Evolutionary conservation across 1,284 basidiomycete species (phyloP).

Genomic region (Ganoderma lingzhi): DNA sequence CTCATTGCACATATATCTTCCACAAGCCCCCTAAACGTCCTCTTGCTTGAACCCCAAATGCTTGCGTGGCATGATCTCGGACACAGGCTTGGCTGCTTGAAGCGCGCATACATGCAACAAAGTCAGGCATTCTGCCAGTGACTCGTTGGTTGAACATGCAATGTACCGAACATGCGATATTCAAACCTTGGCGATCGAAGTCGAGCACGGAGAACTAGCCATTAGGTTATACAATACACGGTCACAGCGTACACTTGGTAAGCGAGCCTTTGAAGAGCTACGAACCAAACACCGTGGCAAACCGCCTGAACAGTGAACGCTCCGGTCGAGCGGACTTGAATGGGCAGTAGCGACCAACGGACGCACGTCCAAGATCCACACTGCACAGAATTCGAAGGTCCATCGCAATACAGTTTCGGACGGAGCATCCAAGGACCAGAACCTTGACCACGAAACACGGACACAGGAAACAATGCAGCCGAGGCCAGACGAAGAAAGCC

Average conservation of each 20-base stretch:
- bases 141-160: neutral
- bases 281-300: constrained; percentile 11
- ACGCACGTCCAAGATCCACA: neutral
- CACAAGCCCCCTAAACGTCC: neutral
- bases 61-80: neutral
- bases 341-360: neutral
- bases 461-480: neutral
- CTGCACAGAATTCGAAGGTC: neutral
- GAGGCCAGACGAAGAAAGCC: neutral
- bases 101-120: neutral
- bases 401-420: neutral
- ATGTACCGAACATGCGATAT: neutral
- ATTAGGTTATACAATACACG: constrained; percentile 3
- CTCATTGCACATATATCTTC: neutral
- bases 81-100: neutral
- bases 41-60: neutral
- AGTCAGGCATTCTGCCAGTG: neutral
- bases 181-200: neutral
- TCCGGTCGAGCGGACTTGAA: constrained; percentile 4
- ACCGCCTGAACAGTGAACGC: constrained; percentile 5
- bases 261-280: neutral
- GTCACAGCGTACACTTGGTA: constrained; percentile 6
- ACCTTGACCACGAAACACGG: neutral
- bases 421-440: neutral
- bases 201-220: neutral